A percentile compares a stretch with the other conserved stretches of the same genome.
phyloP scores from a whole-genome alignment of 495 filamentous ascomycete species.

The Patellaria atrata region DNA sequence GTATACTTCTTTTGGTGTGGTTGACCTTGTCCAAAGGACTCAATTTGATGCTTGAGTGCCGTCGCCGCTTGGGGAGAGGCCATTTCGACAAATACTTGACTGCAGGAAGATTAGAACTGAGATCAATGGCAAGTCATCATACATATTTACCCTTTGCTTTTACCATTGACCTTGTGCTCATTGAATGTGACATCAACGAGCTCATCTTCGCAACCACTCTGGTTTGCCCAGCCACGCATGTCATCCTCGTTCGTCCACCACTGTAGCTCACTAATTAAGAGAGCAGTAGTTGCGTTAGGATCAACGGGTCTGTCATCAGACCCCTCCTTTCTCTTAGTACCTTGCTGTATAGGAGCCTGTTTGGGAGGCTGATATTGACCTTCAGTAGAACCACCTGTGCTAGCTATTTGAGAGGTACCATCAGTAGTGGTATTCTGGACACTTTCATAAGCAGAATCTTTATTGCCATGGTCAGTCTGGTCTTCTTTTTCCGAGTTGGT shows the following conservation, averaged over 20 bases:
- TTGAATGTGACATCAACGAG: constrained; percentile 89
- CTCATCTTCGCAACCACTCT: constrained; percentile 63
- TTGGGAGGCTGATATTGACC: constrained; percentile 31
- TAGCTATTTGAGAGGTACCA: constrained; percentile 35
- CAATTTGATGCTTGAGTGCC: constrained; percentile 70
- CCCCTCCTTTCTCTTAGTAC: constrained; percentile 33
- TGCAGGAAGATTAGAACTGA: constrained; percentile 31
- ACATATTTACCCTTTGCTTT: constrained; percentile 76
- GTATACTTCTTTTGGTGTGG: constrained; percentile 51
- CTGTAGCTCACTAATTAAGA: constrained; percentile 74
- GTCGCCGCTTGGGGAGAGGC: constrained; percentile 71
- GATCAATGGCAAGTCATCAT: constrained; percentile 2
- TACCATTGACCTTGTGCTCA: constrained; percentile 97
- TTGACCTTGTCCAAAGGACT: constrained; percentile 38
- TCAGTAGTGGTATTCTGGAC: constrained; percentile 22
- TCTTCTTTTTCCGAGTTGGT: constrained; percentile 8
- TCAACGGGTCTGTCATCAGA: constrained; percentile 55
- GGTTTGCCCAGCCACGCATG: constrained; percentile 72
- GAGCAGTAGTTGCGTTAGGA: constrained; percentile 64
- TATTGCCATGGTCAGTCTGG: background rate
- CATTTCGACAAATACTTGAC: constrained; percentile 85
- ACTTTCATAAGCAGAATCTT: constrained; percentile 19
- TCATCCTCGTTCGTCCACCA: constrained; percentile 98
- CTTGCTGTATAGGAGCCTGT: constrained; percentile 34
- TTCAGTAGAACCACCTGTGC: constrained; percentile 31